A percentile compares a stretch with the other conserved stretches of the same genome.
These are phyloP conservation scores for Vitis hybrid DNA, from an alignment of 177 flowering plant species.

Conservation along the genomic window DNA sequence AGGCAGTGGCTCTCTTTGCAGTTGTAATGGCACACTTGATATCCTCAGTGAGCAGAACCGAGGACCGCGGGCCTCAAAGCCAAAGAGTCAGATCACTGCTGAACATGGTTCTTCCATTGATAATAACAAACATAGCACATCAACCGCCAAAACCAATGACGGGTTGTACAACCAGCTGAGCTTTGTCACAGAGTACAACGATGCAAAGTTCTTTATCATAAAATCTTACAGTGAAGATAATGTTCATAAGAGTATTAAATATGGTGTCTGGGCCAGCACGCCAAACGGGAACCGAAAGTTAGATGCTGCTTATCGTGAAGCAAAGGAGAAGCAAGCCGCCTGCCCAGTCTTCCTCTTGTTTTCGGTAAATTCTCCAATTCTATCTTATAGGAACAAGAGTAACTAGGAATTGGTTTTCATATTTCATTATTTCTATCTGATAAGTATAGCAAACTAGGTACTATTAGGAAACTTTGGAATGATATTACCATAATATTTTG, in stretches of 20 bases:
- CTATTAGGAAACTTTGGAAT: too few species aligned
- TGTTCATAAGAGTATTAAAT: slow-evolving; percentile 90
- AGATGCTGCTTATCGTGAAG: slow-evolving; percentile 77
- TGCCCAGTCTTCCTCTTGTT: slow-evolving; percentile 83
- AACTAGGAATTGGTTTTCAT: slow-evolving; percentile 5
- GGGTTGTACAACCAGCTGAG: slow-evolving; percentile 50
- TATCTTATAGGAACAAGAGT: background rate
- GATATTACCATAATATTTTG: too few species aligned
- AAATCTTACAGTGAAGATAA: slow-evolving; percentile 95
- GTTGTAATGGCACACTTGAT: slow-evolving; percentile 60
- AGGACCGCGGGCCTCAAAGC: slow-evolving; percentile 84
- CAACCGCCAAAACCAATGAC: slow-evolving; percentile 25
- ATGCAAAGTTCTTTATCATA: slow-evolving; percentile 81
- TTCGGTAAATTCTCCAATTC: slow-evolving; percentile 46
- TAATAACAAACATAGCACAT: slow-evolving; percentile 29
- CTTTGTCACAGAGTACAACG: slow-evolving; percentile 59
- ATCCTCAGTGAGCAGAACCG: slow-evolving; percentile 73
- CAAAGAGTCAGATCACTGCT: slow-evolving; percentile 45
- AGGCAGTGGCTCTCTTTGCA: slow-evolving; percentile 45
- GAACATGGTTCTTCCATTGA: slow-evolving; percentile 42
- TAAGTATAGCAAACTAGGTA: too few species aligned
- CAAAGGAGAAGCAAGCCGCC: slow-evolving; percentile 47
- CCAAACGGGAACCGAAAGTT: slow-evolving; percentile 79
- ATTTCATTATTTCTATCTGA: background rate
- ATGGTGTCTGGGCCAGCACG: slow-evolving; percentile 94